Percentiles rank a stretch among this genome's conserved stretches.
Evolutionary conservation across 768 basidiomycete species (phyloP).

Genomic region (Strobilomyces dryophilus): DNA sequence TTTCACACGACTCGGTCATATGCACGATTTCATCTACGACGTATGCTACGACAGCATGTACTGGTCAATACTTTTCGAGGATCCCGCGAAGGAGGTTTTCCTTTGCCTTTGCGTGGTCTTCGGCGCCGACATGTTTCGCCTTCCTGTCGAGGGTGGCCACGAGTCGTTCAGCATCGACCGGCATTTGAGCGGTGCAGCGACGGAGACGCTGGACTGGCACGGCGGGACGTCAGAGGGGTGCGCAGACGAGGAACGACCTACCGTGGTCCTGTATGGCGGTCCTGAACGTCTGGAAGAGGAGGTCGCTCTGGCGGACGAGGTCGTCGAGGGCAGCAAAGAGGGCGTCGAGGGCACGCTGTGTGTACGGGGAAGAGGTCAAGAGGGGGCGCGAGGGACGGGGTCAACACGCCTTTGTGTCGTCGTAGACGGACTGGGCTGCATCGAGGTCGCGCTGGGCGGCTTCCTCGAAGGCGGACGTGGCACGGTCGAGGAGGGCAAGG

Average conservation of each 20-base stretch:
- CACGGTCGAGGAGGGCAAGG: slow-evolving; percentile 50
- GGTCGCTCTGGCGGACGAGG: slow-evolving; percentile 45
- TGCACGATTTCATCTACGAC: no score
- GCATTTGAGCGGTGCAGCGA: slow-evolving; percentile 41
- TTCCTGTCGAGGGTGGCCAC: slow-evolving; percentile 53
- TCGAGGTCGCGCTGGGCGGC: slow-evolving; percentile 41
- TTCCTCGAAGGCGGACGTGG: slow-evolving; percentile 50
- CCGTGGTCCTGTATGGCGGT: slow-evolving; percentile 43
- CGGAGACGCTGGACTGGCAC: slow-evolving; percentile 42
- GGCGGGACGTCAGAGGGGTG: slow-evolving; percentile 6
- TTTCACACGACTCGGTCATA: slow-evolving; percentile 22
- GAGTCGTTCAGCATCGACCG: slow-evolving; percentile 48
- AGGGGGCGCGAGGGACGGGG: neutral
- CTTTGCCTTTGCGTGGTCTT: slow-evolving; percentile 32
- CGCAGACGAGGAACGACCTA: slow-evolving; percentile 23
- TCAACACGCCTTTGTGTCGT: slow-evolving; percentile 41
- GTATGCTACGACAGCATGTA: slow-evolving; percentile 4
- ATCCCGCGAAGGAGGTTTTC: slow-evolving; percentile 33
- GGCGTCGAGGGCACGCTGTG: slow-evolving; percentile 40
- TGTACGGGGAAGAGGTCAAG: slow-evolving; percentile 11
- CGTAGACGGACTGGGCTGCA: slow-evolving; percentile 36
- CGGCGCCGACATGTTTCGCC: slow-evolving; percentile 35
- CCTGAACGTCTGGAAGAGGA: slow-evolving; percentile 49
- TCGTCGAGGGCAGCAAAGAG: slow-evolving; percentile 45
- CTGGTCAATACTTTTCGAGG: slow-evolving; percentile 29